Evolutionary conservation across 495 filamentous ascomycete genomes (phyloP), one percentile per base, ranked within the genome.

Genomic region (Trichoderma parareesei): DNA sequence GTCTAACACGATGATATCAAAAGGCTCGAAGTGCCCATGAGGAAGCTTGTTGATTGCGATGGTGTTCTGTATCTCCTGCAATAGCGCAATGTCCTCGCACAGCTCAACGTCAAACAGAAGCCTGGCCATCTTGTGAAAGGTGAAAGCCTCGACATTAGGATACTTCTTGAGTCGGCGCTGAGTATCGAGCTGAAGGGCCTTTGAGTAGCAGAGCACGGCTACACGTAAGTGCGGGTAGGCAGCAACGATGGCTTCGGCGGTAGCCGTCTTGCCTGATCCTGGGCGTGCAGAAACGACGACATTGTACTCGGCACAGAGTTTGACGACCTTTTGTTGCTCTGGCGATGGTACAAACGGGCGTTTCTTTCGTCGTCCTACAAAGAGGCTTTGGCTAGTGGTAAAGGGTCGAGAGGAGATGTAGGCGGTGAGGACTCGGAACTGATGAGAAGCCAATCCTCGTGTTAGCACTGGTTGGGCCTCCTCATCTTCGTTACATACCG

Each of bases 1-100:
- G 62, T 67, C 53, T 33, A 67, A 60, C 33, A 67, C 38, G 46
- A 67, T 67, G 38, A 67, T 67, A 59, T 67, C 48, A 64, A 64
- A 64, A 14, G 63, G 63, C 20, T 37, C 48, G 16, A 49, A 64
- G 38, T 62, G 33, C 65, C 61, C 64, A 18, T 33, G 65, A 55
- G 65, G 65, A 48, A 63, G 65, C 46, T 65, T 41, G 40, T 41
- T 41, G 11, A 6, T 1, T 7, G 6, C 11, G 6, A 41, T 11
- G 11, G 11, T 41, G 6, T 6, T 11, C 11, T 41, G 6, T 41
- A 41, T 41, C 40, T 41, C 6, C 40, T 41, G 6, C 40, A 3
- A 41, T 41, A 41, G 11, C 6, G 40, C 3, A 7, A 41, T 11
- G 3, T 41, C 40, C 10, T 14, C 16, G 44, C 0, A 5, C 44